These are phyloP conservation scores for Serendipita sp. DNA, from an alignment of 768 basidiomycete genomes.

Conservation along the genomic window DNA sequence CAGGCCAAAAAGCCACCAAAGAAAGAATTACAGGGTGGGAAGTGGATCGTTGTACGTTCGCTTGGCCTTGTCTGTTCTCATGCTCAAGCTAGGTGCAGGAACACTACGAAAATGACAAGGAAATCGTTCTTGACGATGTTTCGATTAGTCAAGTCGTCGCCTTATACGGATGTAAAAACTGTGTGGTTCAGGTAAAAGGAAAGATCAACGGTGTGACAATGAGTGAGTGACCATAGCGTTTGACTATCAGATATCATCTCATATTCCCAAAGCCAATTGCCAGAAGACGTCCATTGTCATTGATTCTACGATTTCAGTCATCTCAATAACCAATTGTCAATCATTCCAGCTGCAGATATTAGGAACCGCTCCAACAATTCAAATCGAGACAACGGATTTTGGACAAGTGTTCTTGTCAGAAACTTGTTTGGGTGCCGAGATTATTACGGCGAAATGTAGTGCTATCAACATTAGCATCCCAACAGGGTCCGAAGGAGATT, in stretches of 20 bases:
- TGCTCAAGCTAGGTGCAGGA: constrained; percentile 37
- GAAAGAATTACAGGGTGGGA: constrained; percentile 76
- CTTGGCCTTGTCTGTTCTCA: neutral
- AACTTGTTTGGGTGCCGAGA: constrained; percentile 47
- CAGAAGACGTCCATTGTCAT: constrained; percentile 74
- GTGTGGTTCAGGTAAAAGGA: constrained; percentile 68
- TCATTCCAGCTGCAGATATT: constrained; percentile 89
- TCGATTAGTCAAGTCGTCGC: constrained; percentile 74
- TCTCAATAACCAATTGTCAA: constrained; percentile 79
- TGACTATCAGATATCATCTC: neutral
- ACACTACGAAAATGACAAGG: constrained; percentile 69
- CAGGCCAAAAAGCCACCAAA: constrained; percentile 85
- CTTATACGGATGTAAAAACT: constrained; percentile 79
- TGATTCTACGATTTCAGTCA: constrained; percentile 80
- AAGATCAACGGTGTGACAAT: constrained; percentile 91
- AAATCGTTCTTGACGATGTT: constrained; percentile 54
- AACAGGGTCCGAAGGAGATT: constrained; percentile 82
- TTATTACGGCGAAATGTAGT: constrained; percentile 90
- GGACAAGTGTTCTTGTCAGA: constrained; percentile 89
- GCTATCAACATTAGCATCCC: constrained; percentile 82
- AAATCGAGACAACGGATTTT: constrained; percentile 86
- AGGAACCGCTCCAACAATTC: constrained; percentile 78
- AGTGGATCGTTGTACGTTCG: constrained; percentile 71
- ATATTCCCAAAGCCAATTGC: constrained; percentile 51
- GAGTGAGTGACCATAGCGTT: constrained; percentile 30